Conservation (phyloP, 768 basidiomycete genomes). For the Tylopilus subfusipes region DNA sequence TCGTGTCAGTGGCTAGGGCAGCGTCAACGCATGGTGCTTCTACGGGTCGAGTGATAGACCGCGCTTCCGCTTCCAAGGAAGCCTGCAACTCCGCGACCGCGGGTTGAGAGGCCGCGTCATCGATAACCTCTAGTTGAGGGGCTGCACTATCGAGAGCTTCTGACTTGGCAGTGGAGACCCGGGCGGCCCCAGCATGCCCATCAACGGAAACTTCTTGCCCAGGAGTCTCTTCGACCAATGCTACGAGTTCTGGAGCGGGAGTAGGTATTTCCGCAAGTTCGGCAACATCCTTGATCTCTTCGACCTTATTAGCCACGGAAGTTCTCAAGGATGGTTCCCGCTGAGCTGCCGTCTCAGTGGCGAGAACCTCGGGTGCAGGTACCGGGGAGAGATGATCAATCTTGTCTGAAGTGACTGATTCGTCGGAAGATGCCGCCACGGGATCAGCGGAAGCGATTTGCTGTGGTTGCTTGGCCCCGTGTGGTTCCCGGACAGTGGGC, state of each 20-base stretch:
- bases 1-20: not conserved
- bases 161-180: not conserved
- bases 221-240: conserved; percentile 18
- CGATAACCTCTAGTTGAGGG: not conserved
- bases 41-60: not conserved
- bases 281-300: conserved; percentile 12
- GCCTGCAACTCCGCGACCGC: conserved; percentile 7
- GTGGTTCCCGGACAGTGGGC: not conserved
- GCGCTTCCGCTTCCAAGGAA: not conserved
- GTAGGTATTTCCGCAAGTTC: conserved; percentile 12
- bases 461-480: conserved; percentile 2
- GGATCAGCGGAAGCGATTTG: conserved; percentile 3
- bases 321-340: not conserved
- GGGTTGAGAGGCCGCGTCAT: not conserved
- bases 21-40: not conserved
- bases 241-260: conserved; percentile 9
- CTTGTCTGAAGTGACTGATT: not conserved
- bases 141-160: not conserved
- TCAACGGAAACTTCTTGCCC: conserved; percentile 3
- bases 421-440: conserved; percentile 6
- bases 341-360: conserved; percentile 14
- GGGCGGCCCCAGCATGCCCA: not conserved
- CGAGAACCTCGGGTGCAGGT: conserved; percentile 1
- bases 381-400: conserved; percentile 1
- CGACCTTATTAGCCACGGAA: conserved; percentile 1